These are phyloP conservation scores for Amborella trichopoda DNA, from an alignment of 164 flowering plant genomes.

Conservation along the genomic window DNA sequence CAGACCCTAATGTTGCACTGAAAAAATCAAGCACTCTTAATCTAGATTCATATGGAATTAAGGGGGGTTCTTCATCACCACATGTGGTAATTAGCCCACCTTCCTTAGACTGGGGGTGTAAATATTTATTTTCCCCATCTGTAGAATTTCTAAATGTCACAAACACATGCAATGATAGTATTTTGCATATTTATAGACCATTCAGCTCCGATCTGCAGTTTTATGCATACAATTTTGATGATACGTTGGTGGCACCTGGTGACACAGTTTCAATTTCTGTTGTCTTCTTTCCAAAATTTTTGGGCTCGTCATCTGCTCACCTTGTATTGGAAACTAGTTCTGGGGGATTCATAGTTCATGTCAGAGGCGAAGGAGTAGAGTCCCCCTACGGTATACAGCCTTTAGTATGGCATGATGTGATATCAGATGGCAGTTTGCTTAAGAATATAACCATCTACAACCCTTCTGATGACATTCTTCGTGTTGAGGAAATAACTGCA, in stretches of 20 bases:
- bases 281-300: conserved; percentile 50
- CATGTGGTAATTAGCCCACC: conserved; percentile 48
- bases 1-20: too few species aligned
- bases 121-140: conserved; percentile 43
- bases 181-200: conserved; percentile 54
- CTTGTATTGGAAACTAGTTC: conserved; percentile 64
- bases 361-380: conserved; percentile 50
- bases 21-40: conserved; percentile 26
- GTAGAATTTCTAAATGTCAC: conserved; percentile 43
- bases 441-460: conserved; percentile 54
- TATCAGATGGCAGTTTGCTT: conserved; percentile 31
- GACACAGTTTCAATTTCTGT: conserved; percentile 58
- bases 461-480: conserved; percentile 44
- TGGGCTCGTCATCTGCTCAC: conserved; percentile 58
- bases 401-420: conserved; percentile 19
- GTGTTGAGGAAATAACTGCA: conserved; percentile 43
- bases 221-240: conserved; percentile 56
- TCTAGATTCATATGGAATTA: conserved; percentile 8
- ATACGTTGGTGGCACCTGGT: conserved; percentile 48
- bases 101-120: conserved; percentile 62
- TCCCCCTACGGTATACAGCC: conserved; percentile 48
- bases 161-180: conserved; percentile 39
- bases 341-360: conserved; percentile 67
- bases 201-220: conserved; percentile 62
- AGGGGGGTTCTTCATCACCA: conserved; percentile 22